Base-by-base conservation (phyloP, 2,329 filamentous ascomycete species). In the Metarhizium rileyi region DNA sequence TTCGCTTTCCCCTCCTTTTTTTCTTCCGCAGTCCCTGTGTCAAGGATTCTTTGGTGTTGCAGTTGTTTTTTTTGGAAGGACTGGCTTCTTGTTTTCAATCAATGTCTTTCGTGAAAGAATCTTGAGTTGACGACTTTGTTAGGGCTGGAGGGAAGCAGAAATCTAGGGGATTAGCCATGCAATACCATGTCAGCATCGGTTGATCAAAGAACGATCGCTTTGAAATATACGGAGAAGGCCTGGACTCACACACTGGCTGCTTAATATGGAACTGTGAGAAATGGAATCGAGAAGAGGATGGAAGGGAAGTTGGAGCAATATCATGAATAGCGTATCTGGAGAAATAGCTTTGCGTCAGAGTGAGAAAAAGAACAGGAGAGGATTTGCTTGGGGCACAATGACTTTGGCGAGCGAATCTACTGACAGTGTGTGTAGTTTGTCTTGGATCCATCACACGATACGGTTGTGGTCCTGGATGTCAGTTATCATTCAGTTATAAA, bases 1-100 rank as follows among this genome's bases (percentile, higher is more conserved):
- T 55, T 63, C 70, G 70, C 68, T 66, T 41, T 41, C n/a, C 18
- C 25, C 41, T 47, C 35, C 30, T 30, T 44, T 25, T 69, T 71
- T 67, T 58, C 63, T 66, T 59, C 54, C 51, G 48, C 51, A 55
- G 46, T 62, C 61, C 55, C 53, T 59, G 56, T 63, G 60, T 59
- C 53, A 54, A 56, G 56, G 61, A 53, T 55, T 35, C 30, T 46
- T 28, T n/a, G 46, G 46, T 42, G 42, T 46, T 33, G 22, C n/a
- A 22, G 38, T 42, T 30, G 7, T 7, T 57, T 55, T 47, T 52
- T 55, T 57, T 56, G 55, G 55, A 58, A 52, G 55, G 55, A 48
- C 40, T 59, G 56, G 53, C 53, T 53, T 56, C 52, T 52, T 58
- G 50, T 55, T 52, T 53, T 53, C 51, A 54, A 57, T 56, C 51